Percentiles rank a stretch among this genome's conserved stretches.
These are phyloP conservation scores for Clavispora carvajalis DNA, from an alignment of 805 yeast species.

Conservation along the genomic window DNA sequence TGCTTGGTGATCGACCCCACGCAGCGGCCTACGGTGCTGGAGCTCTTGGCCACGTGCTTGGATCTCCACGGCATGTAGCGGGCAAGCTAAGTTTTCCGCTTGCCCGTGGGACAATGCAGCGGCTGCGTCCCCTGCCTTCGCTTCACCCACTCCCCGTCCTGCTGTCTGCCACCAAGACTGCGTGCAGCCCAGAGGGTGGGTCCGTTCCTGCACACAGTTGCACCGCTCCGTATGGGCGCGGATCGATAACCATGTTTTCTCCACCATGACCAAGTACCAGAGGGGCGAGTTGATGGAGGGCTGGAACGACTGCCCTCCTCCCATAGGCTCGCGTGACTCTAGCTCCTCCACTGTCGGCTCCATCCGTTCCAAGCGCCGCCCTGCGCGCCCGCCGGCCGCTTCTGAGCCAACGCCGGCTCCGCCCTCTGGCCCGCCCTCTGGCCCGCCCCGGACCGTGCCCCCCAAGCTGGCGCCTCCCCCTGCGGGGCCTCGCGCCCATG, in stretches of 20 bases:
- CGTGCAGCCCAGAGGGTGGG: no score
- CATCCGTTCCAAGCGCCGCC: conserved; percentile 2
- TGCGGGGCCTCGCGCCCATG: not conserved
- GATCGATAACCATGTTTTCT: not conserved
- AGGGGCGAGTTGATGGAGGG: conserved; percentile 41
- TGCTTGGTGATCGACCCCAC: conserved; percentile 63
- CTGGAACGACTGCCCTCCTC: conserved; percentile 60
- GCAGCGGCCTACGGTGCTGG: conserved; percentile 60
- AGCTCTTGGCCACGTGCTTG: conserved; percentile 48
- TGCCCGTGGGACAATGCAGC: no score
- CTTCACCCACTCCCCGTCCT: no score
- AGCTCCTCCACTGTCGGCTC: conserved; percentile 1
- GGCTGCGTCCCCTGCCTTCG: no score
- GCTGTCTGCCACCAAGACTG: no score
- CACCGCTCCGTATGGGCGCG: not conserved
- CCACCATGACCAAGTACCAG: conserved; percentile 28
- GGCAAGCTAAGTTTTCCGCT: no score
- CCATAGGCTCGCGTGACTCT: conserved; percentile 11
- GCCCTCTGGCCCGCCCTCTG: no score
- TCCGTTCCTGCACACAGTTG: not conserved
- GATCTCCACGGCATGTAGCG: conserved; percentile 7
- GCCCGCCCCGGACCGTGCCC: not conserved
- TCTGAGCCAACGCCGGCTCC: not conserved
- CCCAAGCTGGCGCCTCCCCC: not conserved
- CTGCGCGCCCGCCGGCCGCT: not conserved